phyloP scores from a whole-genome alignment of 2,329 filamentous ascomycete genomes.

The Paracorniculantispora psalliotae region DNA sequence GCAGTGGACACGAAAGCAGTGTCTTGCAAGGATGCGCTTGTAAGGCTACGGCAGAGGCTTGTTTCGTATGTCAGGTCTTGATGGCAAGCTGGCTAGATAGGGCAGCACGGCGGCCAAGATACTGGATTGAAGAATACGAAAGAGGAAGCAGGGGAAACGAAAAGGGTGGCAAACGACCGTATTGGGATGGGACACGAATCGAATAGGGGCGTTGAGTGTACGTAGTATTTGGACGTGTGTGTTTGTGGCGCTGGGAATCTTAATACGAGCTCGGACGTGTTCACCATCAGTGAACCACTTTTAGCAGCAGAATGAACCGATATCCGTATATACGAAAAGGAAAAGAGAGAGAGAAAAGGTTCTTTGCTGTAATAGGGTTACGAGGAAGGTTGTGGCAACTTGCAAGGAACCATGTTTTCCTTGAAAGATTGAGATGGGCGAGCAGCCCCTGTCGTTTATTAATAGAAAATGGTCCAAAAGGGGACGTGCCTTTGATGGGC shows the following conservation, averaged over 20 bases:
- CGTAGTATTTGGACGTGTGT: no score
- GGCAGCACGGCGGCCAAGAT: no score
- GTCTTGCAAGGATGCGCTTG: neutral
- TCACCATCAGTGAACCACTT: neutral
- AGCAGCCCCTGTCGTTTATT: neutral
- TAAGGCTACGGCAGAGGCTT: no score
- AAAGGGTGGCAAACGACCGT: neutral
- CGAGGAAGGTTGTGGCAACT: no score
- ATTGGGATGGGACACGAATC: neutral
- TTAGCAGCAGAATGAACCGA: neutral
- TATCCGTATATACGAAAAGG: no score
- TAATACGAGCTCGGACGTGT: neutral
- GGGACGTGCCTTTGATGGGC: no score
- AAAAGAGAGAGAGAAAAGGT: no score
- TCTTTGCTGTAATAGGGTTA: neutral
- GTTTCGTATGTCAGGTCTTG: no score
- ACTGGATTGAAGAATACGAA: neutral
- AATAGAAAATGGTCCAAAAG: neutral
- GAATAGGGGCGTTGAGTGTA: neutral
- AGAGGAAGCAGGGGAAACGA: neutral
- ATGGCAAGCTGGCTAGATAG: neutral
- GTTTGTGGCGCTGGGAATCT: no score
- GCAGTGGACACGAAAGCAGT: neutral
- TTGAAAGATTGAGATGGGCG: constrained; percentile 5
- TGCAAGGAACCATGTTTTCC: no score